Conservation (phyloP, 225 moss, liverwort and hornwort species). For the Neckera pumila region DNA sequence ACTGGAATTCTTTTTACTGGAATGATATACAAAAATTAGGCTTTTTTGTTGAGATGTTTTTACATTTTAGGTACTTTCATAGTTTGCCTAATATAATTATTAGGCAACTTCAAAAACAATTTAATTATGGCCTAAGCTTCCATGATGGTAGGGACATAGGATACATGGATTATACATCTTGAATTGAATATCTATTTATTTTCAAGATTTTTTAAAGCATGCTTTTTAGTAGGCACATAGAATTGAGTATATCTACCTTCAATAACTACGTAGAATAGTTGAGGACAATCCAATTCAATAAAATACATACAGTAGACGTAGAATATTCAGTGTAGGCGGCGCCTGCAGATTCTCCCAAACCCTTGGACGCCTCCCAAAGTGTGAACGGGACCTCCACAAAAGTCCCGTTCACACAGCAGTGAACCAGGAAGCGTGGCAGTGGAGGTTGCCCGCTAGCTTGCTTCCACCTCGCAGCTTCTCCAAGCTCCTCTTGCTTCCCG, state of each 20-base stretch:
- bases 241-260: neutral
- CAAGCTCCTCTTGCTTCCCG: neutral
- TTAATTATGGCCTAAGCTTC: neutral
- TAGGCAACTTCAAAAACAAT: neutral
- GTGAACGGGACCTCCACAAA: neutral
- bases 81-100: neutral
- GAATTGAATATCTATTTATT: neutral
- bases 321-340: neutral
- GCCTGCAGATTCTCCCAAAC: neutral
- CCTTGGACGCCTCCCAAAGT: neutral
- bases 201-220: too few relatives aligned
- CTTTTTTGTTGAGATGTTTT: neutral
- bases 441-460: neutral
- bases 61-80: neutral
- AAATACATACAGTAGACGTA: too few relatives aligned
- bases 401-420: neutral
- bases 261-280: too few relatives aligned
- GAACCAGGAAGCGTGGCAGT: neutral
- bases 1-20: fast-evolving
- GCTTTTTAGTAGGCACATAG: fast-evolving
- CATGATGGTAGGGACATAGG: fast-evolving
- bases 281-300: too few relatives aligned
- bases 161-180: neutral
- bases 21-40: neutral
- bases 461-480: conserved; percentile 5